phyloP scores from a whole-genome alignment of 106 monocot genomes.

The Platanthera guangdongensis region DNA sequence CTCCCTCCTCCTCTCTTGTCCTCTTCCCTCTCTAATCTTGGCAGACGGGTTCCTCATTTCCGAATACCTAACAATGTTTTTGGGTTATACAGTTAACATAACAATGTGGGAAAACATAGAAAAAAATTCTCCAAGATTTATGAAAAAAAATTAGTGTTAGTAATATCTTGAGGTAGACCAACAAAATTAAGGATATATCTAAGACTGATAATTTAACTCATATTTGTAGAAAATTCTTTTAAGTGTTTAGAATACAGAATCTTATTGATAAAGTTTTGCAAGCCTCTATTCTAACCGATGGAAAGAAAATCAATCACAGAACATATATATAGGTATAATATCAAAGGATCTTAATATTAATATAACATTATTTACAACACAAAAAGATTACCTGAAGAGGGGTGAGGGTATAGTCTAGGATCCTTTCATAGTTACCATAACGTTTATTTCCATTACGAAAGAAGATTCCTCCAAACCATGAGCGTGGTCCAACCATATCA shows the following conservation, averaged over 20 bases:
- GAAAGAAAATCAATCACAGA: background rate
- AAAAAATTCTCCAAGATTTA: background rate
- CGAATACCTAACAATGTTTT: background rate
- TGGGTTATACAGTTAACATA: background rate
- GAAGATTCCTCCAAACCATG: conserved; percentile 60
- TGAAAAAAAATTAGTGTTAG: background rate
- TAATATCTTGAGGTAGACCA: no score
- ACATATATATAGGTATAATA: background rate
- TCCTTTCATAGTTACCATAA: conserved; percentile 19
- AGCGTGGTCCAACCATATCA: conserved; percentile 61
- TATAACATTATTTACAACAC: background rate
- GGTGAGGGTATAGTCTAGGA: conserved; percentile 21
- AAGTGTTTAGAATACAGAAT: background rate
- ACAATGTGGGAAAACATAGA: background rate
- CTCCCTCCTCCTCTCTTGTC: no score
- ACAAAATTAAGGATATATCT: no score
- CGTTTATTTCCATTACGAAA: conserved; percentile 29
- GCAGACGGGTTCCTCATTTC: no score
- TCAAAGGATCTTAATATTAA: background rate
- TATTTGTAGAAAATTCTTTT: no score
- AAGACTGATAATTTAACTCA: no score
- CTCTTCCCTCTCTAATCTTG: no score
- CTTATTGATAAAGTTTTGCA: background rate
- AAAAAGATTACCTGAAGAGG: conserved; percentile 38
- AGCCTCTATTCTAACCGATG: background rate